A percentile compares a stretch with the other conserved stretches of the same genome.
These are phyloP conservation scores for Vitis cinerea DNA, from an alignment of 164 flowering plant genomes.

Conservation along the genomic window DNA sequence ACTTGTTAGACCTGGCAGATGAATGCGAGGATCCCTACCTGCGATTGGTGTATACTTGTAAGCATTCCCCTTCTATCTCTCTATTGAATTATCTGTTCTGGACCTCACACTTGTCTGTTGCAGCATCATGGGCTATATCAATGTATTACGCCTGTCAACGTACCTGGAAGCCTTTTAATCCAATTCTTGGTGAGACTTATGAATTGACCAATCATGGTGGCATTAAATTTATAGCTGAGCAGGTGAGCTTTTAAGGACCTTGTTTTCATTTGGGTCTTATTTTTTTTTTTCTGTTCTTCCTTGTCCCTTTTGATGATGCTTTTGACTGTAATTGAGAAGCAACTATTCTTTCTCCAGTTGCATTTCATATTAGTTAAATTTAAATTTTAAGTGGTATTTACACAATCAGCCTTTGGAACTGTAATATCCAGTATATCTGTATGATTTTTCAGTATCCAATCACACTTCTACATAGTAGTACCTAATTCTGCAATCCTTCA, in stretches of 20 bases:
- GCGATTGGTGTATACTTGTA: slow-evolving; percentile 81
- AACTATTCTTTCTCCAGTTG: too few relatives aligned
- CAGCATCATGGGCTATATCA: slow-evolving; percentile 86
- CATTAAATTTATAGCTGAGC: slow-evolving; percentile 73
- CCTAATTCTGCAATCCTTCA: background rate
- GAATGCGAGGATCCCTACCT: slow-evolving; percentile 88
- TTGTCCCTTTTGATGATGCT: background rate
- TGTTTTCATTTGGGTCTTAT: too few relatives aligned
- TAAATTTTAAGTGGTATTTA: background rate
- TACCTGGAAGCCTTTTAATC: slow-evolving; percentile 91
- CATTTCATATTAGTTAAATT: background rate
- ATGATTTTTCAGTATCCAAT: background rate
- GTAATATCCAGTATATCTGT: background rate
- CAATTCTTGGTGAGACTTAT: slow-evolving; percentile 93
- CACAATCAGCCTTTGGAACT: too few relatives aligned
- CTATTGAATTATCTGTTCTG: background rate
- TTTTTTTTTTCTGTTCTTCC: background rate
- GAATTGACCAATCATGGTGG: slow-evolving; percentile 82
- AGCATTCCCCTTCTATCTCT: slow-evolving; percentile 16
- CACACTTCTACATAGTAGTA: background rate
- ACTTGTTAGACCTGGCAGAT: slow-evolving; percentile 83
- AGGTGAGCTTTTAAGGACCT: slow-evolving; percentile 40
- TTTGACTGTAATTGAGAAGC: too few relatives aligned
- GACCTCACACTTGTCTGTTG: slow-evolving; percentile 7
- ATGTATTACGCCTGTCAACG: slow-evolving; percentile 72